Evolutionary conservation across 202 grass and related monocot species (phyloP), one percentile per base, ranked within the genome.

Genomic region (Thinopyrum obtusiflorum): DNA sequence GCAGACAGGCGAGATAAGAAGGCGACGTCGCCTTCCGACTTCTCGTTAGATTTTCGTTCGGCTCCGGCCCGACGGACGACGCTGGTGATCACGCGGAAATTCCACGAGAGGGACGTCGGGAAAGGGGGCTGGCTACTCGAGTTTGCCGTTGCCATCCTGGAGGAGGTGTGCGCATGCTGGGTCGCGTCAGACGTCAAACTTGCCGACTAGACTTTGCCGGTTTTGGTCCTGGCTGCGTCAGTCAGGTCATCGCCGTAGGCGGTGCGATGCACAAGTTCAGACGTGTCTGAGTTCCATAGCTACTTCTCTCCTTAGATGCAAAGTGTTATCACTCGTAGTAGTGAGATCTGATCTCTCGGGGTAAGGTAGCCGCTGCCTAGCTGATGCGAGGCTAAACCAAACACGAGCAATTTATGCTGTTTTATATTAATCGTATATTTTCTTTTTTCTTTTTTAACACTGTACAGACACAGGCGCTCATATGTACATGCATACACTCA

Each of bases 31-130:
- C 69, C 80, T 67, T 85, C 68, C 42, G 29, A 61, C 9, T 71
- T 51, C 20, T 77, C 68, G 81, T 40, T 64, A 76, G 40, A 83
- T 72, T 64, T 57, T 73, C 5, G 20, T 13, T 10, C 17, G 7
- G 15, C 0, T 25, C 11, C 12, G 6, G 57, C 4, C 11, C 51
- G 18, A 23, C 29, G 74, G 29, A 1, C 75, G 21, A 9, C 26
- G 26, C 1, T 9, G 27, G 51, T 83, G 80, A 73, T 65, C 87
- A 79, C 55, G 25, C 76, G n/a, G 75, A 49, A 37, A 81, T 81
- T 68, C 68, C 36, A 11, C 46, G 77, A 76, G 15, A 36, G 68
- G 9, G 77, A 81, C 86, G 28, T 7, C 25, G 55, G 72, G 3
- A 28, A 81, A 24, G 1, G 9, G 21, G 9, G 20, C 10, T 2